A percentile compares a stretch with the other conserved stretches of the same genome.
Conservation (phyloP, 1,284 basidiomycete genomes). For the Leccinum angustisporum region DNA sequence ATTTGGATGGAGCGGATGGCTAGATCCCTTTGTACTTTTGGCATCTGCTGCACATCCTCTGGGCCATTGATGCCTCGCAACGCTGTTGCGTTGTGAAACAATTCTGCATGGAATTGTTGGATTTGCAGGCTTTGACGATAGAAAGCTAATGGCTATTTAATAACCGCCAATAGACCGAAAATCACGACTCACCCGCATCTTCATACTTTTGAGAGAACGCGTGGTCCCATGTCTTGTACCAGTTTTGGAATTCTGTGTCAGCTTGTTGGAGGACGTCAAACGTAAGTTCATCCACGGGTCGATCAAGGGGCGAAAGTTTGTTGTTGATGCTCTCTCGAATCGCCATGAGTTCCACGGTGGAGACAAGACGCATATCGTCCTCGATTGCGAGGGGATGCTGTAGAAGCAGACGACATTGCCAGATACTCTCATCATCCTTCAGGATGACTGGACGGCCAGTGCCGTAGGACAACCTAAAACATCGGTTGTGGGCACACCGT, state of each 20-base stretch:
- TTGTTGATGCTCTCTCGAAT: conserved; percentile 76
- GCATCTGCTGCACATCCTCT: conserved; percentile 77
- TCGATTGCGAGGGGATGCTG: conserved; percentile 87
- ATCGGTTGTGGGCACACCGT: not conserved
- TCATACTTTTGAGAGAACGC: conserved; percentile 80
- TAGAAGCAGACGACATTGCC: conserved; percentile 76
- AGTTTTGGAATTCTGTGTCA: conserved; percentile 65
- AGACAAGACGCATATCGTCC: conserved; percentile 93
- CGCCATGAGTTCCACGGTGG: conserved; percentile 85
- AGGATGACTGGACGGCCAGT: conserved; percentile 90
- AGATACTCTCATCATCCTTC: conserved; percentile 88
- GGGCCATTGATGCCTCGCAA: conserved; percentile 73
- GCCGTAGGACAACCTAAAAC: conserved; percentile 80
- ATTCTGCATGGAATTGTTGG: conserved; percentile 74
- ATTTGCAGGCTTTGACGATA: conserved; percentile 82
- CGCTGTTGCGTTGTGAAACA: conserved; percentile 80
- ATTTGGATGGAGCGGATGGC: conserved; percentile 72
- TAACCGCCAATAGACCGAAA: not conserved
- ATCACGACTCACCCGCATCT: conserved; percentile 58
- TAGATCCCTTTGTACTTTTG: conserved; percentile 63
- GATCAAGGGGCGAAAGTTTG: conserved; percentile 65
- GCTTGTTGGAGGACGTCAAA: conserved; percentile 64
- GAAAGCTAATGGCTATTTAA: conserved; percentile 50
- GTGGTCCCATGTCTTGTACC: conserved; percentile 77
- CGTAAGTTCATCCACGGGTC: conserved; percentile 64